Base-by-base conservation (phyloP, 2,329 filamentous ascomycete species). In the Penicillium sp. region DNA sequence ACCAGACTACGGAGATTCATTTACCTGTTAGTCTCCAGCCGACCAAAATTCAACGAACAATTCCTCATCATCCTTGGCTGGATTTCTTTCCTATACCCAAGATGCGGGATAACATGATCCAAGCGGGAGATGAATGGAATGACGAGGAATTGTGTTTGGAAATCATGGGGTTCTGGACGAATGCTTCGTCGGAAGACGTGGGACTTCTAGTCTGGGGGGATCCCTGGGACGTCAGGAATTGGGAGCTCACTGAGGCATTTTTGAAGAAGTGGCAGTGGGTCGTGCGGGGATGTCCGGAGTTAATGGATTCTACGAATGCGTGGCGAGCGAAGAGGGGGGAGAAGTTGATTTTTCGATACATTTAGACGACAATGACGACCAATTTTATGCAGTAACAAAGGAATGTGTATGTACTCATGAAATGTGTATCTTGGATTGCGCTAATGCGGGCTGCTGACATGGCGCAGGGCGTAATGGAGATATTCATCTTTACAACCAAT, bases 131-230 rank as follows among this genome's bases (percentile, higher is more conserved):
- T 19, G 57, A 57, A 2, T 69, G 74, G 49, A 66, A 77, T 54
- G 72, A 74, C 21, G 57, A 68, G 8, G 68, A 73, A 37, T 57
- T 78, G 2, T 78, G 76, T 51, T 47, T 63, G 14, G 77, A 78
- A 50, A 63, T 79, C 9, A 68, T 74, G 55, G 72, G 73, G 19
- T 70, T 70, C 27, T 70, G 68, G 68, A 47, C 14, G 19, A 62
- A 66, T 39, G 57, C 56, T 2, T 53, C 64, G 1, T 53, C 48
- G 1, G 58, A 57, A n/a, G 61, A 61, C 49, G 66, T 72, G 19
- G 73, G 69, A 1, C 43, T 83, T 1, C 69, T 83, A 13, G 77
- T 82, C 1, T 84, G 81, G 82, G 78, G 79, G 0, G 76, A 80
- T 6, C 71, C 80, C 0, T 78, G 75, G 69, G 73, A 82, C 35